Conservation (phyloP, 2,329 filamentous ascomycete species). For the Aspergillus pseudoviridinutans region DNA sequence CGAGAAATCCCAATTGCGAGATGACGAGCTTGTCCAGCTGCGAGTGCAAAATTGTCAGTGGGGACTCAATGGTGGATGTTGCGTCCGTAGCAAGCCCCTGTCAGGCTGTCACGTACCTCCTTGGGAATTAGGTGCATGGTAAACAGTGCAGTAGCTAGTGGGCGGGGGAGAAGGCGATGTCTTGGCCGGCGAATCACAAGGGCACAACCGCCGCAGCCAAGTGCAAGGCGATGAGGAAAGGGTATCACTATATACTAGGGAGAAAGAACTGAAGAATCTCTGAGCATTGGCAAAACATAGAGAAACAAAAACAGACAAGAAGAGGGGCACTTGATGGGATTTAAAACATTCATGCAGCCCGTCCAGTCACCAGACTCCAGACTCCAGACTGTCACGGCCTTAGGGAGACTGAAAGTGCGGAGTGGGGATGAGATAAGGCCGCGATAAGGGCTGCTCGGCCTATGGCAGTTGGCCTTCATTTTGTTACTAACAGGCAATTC, state of each 20-base stretch:
- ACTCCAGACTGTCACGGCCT: too few species aligned
- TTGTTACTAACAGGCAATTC: constrained; percentile 1
- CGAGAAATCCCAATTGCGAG: constrained; percentile 80
- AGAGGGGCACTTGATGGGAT: constrained; percentile 1
- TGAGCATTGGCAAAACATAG: not conserved
- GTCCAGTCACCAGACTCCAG: too few species aligned
- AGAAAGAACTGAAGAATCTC: too few species aligned
- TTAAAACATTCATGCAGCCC: not conserved
- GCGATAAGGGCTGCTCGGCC: constrained; percentile 14
- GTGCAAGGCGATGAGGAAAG: not conserved
- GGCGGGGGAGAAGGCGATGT: not conserved
- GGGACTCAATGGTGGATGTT: not conserved
- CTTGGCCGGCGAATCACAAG: constrained; percentile 15
- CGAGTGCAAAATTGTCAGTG: constrained; percentile 1
- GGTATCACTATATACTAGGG: not conserved
- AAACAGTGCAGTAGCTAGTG: constrained; percentile 10
- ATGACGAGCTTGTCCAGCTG: constrained; percentile 96
- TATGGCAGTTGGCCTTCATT: constrained; percentile 10
- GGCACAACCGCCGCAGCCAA: constrained; percentile 6
- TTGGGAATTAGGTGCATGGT: constrained; percentile 46
- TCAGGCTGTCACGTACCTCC: constrained; percentile 32
- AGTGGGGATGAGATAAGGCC: constrained; percentile 11
- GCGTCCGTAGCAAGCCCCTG: not conserved
- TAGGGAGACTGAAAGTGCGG: constrained; percentile 6
- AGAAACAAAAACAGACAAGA: constrained; percentile 3